A percentile compares a stretch with the other conserved stretches of the same genome.
phyloP scores from a whole-genome alignment of 2,329 filamentous ascomycete species.

The Ciborinia camelliae region DNA sequence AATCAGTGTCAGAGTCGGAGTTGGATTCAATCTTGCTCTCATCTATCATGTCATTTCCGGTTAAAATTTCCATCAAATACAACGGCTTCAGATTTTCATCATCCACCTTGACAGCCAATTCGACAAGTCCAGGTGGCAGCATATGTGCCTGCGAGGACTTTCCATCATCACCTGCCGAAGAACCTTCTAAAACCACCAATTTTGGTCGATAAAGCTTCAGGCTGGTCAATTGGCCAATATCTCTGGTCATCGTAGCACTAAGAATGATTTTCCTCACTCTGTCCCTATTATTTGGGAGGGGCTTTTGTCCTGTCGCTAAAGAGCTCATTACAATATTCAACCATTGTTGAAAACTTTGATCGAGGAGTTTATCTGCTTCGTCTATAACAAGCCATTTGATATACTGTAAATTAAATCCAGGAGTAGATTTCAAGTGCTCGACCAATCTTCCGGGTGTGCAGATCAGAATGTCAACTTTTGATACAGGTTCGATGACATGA shows the following conservation, averaged over 20 bases:
- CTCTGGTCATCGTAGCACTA: slow-evolving; percentile 87
- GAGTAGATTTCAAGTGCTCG: slow-evolving; percentile 81
- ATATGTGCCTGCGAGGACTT: slow-evolving; percentile 48
- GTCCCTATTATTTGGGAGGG: background rate
- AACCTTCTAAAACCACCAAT: slow-evolving; percentile 68
- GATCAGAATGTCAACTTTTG: slow-evolving; percentile 82
- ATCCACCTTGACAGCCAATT: slow-evolving; percentile 65
- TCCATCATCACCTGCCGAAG: slow-evolving; percentile 30
- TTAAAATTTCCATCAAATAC: slow-evolving; percentile 75
- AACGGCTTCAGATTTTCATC: slow-evolving; percentile 74
- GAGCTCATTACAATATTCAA: slow-evolving; percentile 66
- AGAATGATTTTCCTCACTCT: slow-evolving; percentile 77
- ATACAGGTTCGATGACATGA: slow-evolving; percentile 62
- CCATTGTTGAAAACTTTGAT: slow-evolving; percentile 93
- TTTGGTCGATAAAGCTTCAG: slow-evolving; percentile 71
- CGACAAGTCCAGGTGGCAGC: slow-evolving; percentile 61
- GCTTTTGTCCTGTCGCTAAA: slow-evolving; percentile 40
- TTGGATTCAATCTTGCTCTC: slow-evolving; percentile 37
- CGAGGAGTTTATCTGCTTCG: slow-evolving; percentile 87
- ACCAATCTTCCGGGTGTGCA: slow-evolving; percentile 90
- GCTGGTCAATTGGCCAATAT: slow-evolving; percentile 74
- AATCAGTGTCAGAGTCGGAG: slow-evolving; percentile 30
- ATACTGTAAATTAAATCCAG: slow-evolving; percentile 73
- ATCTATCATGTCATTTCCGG: slow-evolving; percentile 48
- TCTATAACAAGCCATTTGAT: slow-evolving; percentile 89